A percentile compares a stretch with the other conserved stretches of the same genome.
These are phyloP conservation scores for Tylopilus plumbeoviolaceoides DNA, from an alignment of 768 basidiomycete species.

Conservation along the genomic window DNA sequence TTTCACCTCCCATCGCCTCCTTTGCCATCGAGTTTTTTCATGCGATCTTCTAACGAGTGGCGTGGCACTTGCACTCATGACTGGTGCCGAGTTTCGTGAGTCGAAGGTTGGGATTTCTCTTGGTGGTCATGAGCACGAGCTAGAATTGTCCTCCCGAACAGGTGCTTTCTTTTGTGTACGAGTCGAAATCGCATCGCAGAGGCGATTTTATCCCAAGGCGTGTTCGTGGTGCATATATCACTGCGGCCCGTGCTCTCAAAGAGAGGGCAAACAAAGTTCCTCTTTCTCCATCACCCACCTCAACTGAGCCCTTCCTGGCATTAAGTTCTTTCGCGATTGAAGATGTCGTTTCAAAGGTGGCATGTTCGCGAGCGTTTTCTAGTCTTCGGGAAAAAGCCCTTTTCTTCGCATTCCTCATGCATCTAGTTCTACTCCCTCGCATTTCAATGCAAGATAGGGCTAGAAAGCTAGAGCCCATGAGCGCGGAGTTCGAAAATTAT, in stretches of 20 bases:
- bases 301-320: background rate
- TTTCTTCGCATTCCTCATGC: constrained; percentile 37
- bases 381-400: constrained; percentile 15
- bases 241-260: constrained; percentile 13
- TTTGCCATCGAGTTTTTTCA: constrained; percentile 49
- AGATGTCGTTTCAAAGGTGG: constrained; percentile 11
- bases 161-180: constrained; percentile 60
- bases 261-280: background rate
- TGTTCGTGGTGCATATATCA: constrained; percentile 5
- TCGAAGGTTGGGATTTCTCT: constrained; percentile 44
- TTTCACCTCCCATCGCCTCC: constrained; percentile 27
- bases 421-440: constrained; percentile 35
- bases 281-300: background rate
- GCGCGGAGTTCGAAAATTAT: constrained; percentile 25
- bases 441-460: constrained; percentile 41
- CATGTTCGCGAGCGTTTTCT: constrained; percentile 4
- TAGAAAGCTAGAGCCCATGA: constrained; percentile 26
- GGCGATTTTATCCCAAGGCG: constrained; percentile 12
- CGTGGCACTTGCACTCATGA: constrained; percentile 48
- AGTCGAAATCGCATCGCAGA: constrained; percentile 29
- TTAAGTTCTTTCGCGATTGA: background rate
- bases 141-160: constrained; percentile 20
- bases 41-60: constrained; percentile 46
- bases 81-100: constrained; percentile 56
- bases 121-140: background rate